Conservation (phyloP, 2,329 filamentous ascomycete species). For the Diaporthe destruens region DNA sequence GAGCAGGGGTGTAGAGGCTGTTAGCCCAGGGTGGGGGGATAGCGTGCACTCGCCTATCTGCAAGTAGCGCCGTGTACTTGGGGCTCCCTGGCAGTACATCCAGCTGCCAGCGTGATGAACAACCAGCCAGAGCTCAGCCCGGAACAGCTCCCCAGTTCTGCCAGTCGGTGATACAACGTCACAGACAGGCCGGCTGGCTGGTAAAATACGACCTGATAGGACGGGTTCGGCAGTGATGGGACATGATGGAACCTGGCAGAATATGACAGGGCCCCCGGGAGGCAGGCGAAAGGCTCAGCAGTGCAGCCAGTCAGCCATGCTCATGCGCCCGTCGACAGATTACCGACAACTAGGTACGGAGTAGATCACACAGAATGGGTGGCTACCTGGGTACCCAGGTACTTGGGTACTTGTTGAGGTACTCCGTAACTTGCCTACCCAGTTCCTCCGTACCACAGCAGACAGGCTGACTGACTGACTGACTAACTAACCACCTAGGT, state of each 20-base stretch:
- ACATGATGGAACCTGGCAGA: background rate
- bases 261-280: background rate
- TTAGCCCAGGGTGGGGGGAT: background rate
- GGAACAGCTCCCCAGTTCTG: background rate
- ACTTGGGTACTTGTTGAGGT: no score
- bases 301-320: background rate
- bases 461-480: background rate
- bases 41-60: no score
- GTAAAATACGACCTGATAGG: background rate
- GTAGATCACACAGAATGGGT: no score
- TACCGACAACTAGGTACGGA: no score
- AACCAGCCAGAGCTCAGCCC: background rate
- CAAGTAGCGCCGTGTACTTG: background rate
- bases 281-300: background rate
- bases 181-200: background rate
- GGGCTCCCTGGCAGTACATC: background rate
- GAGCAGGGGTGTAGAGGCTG: background rate
- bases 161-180: constrained; percentile 15
- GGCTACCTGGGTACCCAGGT: no score
- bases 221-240: background rate
- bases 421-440: no score
- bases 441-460: background rate
- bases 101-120: background rate
- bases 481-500: background rate
- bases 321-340: no score